Conservation (phyloP, 2,329 filamentous ascomycete genomes). For the Diaporthe sp. region DNA sequence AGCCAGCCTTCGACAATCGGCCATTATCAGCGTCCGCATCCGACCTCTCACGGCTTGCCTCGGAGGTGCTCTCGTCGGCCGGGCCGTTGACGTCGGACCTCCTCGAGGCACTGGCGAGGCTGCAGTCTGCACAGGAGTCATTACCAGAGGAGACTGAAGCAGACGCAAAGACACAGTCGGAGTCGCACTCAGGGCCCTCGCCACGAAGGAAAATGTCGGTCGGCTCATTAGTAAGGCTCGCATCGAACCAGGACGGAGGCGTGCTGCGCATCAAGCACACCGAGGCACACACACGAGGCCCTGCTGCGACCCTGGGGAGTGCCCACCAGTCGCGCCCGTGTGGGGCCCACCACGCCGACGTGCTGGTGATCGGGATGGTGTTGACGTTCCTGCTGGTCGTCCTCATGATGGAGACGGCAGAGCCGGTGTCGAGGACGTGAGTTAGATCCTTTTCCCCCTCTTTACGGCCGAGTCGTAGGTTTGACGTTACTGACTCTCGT, state of each 20-base stretch:
- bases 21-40: conserved; percentile 44
- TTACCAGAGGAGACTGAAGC: neutral
- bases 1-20: conserved; percentile 45
- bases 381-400: conserved; percentile 49
- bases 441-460: conserved; percentile 6
- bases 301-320: neutral
- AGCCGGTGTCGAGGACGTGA: conserved; percentile 43
- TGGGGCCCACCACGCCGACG: conserved; percentile 45
- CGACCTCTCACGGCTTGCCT: conserved; percentile 34
- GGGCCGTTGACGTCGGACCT: conserved; percentile 41
- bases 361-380: conserved; percentile 49
- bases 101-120: conserved; percentile 38
- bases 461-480: neutral
- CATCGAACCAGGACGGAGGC: neutral
- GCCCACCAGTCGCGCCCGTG: neutral
- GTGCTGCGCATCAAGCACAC: conserved; percentile 10
- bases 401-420: conserved; percentile 48
- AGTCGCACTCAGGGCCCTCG: neutral
- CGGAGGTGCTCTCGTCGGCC: conserved; percentile 43
- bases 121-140: neutral
- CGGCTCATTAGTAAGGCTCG: conserved; percentile 35
- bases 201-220: conserved; percentile 31
- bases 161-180: neutral
- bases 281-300: conserved; percentile 27
- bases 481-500: neutral